Base-by-base conservation (phyloP, 2,329 filamentous ascomycete species). In the Hypomyces perniciosus region DNA sequence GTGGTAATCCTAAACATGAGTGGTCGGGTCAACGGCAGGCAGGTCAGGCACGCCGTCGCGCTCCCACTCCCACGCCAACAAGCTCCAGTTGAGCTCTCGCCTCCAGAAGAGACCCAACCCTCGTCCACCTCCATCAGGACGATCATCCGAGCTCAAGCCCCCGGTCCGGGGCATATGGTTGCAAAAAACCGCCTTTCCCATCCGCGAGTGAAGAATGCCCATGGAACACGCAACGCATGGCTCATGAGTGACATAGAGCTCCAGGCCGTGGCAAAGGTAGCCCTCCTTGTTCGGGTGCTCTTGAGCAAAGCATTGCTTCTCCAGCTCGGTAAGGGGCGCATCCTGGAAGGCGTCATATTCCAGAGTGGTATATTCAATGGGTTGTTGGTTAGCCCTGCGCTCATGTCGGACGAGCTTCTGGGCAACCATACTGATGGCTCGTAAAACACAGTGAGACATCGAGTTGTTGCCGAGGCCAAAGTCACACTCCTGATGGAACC, bases 211-310 rank as follows among this genome's bases (percentile, higher is more conserved):
- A 26, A 97, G 77, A 59, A 97, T 86, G 1, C 89, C 93, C 93
- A 97, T 97, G 34, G 88, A 90, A 70, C 93, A 99, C 81, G 95
- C 95, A 54, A 95, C 81, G 65, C 93, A 99, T 5, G 93, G 93
- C 70, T 99, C 93, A 64, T 97, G 91, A 2, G 91, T 96, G 54
- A 95, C 77, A 71, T 96, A 97, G 51, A 99, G 80, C 68, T 97
- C 92, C 30, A 99, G 79, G 49, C 90, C 88, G 58, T 95, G 90
- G 70, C 92, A 97, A 20, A 99, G 82, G 66, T 99, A 99, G 48
- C 92, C 92, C 58, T 90, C 88, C 31, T 81, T 79, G 57, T 76
- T 80, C 38, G 79, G 80, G 62, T 85, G 86, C 60, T 84, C 83
- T 60, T 80, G 72, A 44, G 76, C 73, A 61, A 83, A 88, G 55